These are phyloP conservation scores for Solanum tarijense DNA, from an alignment of 257 asterid species.

Conservation along the genomic window DNA sequence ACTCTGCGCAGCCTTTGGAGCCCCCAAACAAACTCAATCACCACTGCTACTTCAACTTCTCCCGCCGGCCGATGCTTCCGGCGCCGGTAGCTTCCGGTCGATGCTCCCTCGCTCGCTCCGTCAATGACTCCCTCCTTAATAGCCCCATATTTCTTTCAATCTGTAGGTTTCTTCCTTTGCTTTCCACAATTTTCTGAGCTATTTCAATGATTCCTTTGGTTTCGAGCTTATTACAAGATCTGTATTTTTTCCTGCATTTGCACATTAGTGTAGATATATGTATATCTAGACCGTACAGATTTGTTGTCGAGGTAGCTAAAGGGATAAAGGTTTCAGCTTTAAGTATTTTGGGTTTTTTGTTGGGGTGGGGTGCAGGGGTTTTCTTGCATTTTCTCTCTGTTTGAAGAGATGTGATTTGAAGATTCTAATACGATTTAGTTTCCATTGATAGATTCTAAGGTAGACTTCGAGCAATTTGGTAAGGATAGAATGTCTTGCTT, in stretches of 20 bases:
- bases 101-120: background rate
- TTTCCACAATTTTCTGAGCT: background rate
- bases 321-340: background rate
- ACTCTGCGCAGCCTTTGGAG: background rate
- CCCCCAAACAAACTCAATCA: background rate
- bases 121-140: background rate
- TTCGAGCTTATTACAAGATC: background rate
- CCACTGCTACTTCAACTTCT: background rate
- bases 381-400: background rate
- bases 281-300: background rate
- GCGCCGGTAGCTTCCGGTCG: background rate
- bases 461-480: background rate
- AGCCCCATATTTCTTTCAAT: background rate
- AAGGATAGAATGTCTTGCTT: background rate
- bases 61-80: background rate
- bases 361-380: background rate
- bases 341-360: background rate
- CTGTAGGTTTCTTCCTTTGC: background rate
- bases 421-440: background rate
- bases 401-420: background rate
- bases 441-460: background rate
- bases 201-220: background rate
- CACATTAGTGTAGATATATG: background rate
- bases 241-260: background rate
- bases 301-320: background rate